These are phyloP conservation scores for Fagopyrum tataricum DNA, from an alignment of 148 eudicot species.

Conservation along the genomic window DNA sequence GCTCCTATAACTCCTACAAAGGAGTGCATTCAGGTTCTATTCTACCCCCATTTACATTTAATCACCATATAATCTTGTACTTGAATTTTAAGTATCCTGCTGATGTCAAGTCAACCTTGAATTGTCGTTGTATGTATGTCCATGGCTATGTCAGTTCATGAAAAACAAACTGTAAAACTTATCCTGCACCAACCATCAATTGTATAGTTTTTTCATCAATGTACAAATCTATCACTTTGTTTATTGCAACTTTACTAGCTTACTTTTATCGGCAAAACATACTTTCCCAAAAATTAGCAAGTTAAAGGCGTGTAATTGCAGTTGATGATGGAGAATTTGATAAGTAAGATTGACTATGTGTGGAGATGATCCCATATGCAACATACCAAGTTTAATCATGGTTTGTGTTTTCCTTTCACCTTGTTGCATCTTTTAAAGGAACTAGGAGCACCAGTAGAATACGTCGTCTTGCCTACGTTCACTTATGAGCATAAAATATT, in stretches of 20 bases:
- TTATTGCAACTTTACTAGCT: not conserved
- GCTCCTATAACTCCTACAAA: constrained; percentile 98
- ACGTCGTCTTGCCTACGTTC: constrained; percentile 86
- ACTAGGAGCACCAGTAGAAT: constrained; percentile 87
- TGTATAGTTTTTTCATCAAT: not conserved
- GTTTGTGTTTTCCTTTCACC: not conserved
- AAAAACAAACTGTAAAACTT: not conserved
- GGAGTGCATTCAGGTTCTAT: constrained; percentile 85
- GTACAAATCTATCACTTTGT: not conserved
- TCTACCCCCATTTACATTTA: not conserved
- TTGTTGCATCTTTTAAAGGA: constrained; percentile 76
- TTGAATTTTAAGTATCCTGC: not conserved
- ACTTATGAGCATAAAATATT: constrained; percentile 99
- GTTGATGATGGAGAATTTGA: not conserved
- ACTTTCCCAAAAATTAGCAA: not conserved
- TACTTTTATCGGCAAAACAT: no score
- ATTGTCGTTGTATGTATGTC: not conserved
- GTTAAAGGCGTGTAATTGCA: not conserved
- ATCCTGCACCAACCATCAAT: not conserved
- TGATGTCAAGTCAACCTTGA: not conserved
- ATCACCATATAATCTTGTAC: not conserved
- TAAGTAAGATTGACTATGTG: not conserved
- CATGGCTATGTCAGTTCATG: constrained; percentile 1
- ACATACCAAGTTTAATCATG: not conserved
- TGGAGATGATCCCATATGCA: not conserved